phyloP scores from a whole-genome alignment of 1,284 basidiomycete species.

The Sporisorium iseilematis-ciliati region DNA sequence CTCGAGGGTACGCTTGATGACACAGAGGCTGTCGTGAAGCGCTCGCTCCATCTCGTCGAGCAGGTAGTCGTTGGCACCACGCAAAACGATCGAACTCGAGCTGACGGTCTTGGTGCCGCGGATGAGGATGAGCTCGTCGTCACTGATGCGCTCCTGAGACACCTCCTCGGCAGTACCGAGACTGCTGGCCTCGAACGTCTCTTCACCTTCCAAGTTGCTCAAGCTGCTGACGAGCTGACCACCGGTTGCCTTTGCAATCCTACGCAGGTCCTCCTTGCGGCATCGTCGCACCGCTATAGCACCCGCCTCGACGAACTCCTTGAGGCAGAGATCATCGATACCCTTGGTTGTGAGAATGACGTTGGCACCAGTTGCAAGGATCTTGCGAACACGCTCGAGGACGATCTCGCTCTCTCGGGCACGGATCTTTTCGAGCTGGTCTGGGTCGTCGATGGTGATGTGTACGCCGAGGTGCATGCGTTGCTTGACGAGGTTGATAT shows the following conservation, averaged over 20 bases:
- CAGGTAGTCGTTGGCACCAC: constrained; percentile 99
- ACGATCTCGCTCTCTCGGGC: constrained; percentile 95
- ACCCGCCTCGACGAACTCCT: constrained; percentile 99
- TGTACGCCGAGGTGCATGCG: constrained; percentile 99
- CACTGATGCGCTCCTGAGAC: constrained; percentile 95
- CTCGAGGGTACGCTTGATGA: constrained; percentile 97
- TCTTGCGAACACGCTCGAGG: constrained; percentile 94
- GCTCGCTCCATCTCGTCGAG: constrained; percentile 99
- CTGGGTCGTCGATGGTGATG: constrained; percentile 94
- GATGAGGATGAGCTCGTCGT: constrained; percentile 96
- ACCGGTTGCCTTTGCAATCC: constrained; percentile 97
- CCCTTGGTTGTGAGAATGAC: constrained; percentile 98
- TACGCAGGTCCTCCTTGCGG: constrained; percentile 94
- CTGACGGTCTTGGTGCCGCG: constrained; percentile 97
- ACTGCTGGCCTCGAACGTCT: constrained; percentile 92
- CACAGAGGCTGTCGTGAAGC: constrained; percentile 91
- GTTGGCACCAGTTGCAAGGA: constrained; percentile 94
- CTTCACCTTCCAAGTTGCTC: constrained; percentile 97
- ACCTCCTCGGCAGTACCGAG: constrained; percentile 95
- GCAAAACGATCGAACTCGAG: constrained; percentile 90
- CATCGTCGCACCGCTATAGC: constrained; percentile 98
- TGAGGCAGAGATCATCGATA: constrained; percentile 96
- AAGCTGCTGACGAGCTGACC: constrained; percentile 92
- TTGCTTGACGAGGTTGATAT: constrained; percentile 97
- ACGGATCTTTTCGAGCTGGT: constrained; percentile 95